Percentiles rank a stretch among this genome's conserved stretches.
These are phyloP conservation scores for Pneumocystis carinii DNA, from an alignment of 1,139 yeast genomes.

Conservation along the genomic window DNA sequence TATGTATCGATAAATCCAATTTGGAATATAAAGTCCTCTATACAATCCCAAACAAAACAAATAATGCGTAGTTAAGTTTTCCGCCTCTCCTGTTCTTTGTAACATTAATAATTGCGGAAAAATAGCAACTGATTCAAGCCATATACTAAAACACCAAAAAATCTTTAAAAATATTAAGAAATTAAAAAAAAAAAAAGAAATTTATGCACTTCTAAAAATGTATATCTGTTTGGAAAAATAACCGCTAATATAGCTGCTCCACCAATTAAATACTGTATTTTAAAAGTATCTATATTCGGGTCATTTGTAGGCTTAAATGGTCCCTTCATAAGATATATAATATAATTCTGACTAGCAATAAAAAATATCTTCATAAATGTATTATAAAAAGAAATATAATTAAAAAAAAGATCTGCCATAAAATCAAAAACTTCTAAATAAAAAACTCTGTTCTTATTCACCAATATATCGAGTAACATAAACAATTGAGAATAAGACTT, in stretches of 20 bases:
- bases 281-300: constrained; percentile 62
- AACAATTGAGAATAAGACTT: constrained; percentile 61
- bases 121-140: constrained; percentile 86
- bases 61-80: constrained; percentile 75
- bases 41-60: constrained; percentile 85
- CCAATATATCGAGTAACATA: constrained; percentile 70
- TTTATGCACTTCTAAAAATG: constrained; percentile 37
- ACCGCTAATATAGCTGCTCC: constrained; percentile 49
- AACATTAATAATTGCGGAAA: constrained; percentile 83
- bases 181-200: constrained; percentile 18
- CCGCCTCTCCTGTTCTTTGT: constrained; percentile 81
- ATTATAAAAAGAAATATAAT: constrained; percentile 54
- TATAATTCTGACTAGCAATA: constrained; percentile 59
- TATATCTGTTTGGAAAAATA: constrained; percentile 51
- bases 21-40: constrained; percentile 78
- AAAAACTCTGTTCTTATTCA: constrained; percentile 12
- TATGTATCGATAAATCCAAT: constrained; percentile 81
- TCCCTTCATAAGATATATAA: constrained; percentile 52
- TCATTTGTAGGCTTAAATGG: constrained; percentile 41
- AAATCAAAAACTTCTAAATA: constrained; percentile 12
- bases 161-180: constrained; percentile 15
- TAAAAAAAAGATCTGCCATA: constrained; percentile 16
- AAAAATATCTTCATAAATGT: constrained; percentile 67
- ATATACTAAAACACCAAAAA: constrained; percentile 60
- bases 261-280: constrained; percentile 51